A percentile compares a stretch with the other conserved stretches of the same genome.
These are phyloP conservation scores for Xylogone sp. DNA, from an alignment of 2,329 filamentous ascomycete genomes.

Conservation along the genomic window DNA sequence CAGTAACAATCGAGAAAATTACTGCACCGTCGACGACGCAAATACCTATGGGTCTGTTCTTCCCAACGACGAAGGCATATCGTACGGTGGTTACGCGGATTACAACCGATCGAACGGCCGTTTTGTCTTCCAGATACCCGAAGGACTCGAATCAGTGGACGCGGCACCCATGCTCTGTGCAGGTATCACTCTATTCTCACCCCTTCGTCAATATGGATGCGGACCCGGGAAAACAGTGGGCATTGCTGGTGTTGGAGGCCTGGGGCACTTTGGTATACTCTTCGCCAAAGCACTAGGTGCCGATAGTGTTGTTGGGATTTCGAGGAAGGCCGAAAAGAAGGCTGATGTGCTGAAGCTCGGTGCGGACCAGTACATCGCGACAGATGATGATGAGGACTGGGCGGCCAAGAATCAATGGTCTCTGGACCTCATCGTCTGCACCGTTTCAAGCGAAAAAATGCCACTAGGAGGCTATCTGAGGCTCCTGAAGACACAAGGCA, in stretches of 20 bases:
- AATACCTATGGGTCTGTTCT: slow-evolving; percentile 41
- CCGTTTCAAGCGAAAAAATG: slow-evolving; percentile 52
- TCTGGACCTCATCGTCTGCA: slow-evolving; percentile 55
- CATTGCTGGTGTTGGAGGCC: slow-evolving; percentile 65
- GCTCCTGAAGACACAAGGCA: slow-evolving; percentile 53
- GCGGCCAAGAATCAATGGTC: slow-evolving; percentile 42
- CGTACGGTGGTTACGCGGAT: slow-evolving; percentile 48
- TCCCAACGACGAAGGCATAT: slow-evolving; percentile 25
- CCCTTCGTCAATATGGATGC: slow-evolving; percentile 58
- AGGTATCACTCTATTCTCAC: slow-evolving; percentile 68
- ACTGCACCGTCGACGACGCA: slow-evolving; percentile 27
- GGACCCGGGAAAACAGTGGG: slow-evolving; percentile 67
- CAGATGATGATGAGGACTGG: slow-evolving; percentile 52
- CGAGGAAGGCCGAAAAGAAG: slow-evolving; percentile 51
- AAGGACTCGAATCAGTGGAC: slow-evolving; percentile 40
- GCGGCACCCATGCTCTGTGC: slow-evolving; percentile 69
- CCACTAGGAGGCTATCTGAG: slow-evolving; percentile 55
- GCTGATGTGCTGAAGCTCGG: slow-evolving; percentile 56
- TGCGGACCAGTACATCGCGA: slow-evolving; percentile 46
- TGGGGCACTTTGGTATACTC: slow-evolving; percentile 69
- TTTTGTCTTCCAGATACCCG: slow-evolving; percentile 58
- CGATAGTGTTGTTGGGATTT: slow-evolving; percentile 58
- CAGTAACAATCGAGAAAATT: slow-evolving; percentile 15
- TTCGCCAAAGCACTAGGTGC: slow-evolving; percentile 66
- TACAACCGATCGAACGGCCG: slow-evolving; percentile 50